Percentiles rank a stretch among this genome's conserved stretches.
These are phyloP conservation scores for Penicillium frequentans DNA, from an alignment of 2,329 filamentous ascomycete species.

Conservation along the genomic window DNA sequence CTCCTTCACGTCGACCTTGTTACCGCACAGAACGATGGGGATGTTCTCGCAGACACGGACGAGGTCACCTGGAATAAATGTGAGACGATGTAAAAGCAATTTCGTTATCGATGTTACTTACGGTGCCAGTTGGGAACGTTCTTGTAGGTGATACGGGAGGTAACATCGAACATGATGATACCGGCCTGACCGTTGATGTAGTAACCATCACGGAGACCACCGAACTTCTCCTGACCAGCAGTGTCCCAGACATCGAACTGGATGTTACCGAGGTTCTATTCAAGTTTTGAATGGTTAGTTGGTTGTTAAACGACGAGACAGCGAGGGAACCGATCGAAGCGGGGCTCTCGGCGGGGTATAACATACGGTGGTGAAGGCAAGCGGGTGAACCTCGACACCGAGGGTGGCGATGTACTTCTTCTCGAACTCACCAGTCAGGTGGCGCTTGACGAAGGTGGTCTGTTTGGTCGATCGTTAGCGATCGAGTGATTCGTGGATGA, in stretches of 20 bases:
- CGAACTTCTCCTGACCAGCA: slow-evolving; percentile 98
- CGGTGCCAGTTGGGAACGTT: slow-evolving; percentile 99
- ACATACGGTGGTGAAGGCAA: slow-evolving; percentile 95
- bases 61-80: slow-evolving; percentile 70
- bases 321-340: slow-evolving; percentile 18
- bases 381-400: slow-evolving; percentile 98
- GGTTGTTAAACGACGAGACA: slow-evolving; percentile 13
- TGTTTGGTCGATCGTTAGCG: slow-evolving; percentile 45
- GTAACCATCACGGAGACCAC: slow-evolving; percentile 98
- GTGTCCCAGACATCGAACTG: slow-evolving; percentile 99
- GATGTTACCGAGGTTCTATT: slow-evolving; percentile 85
- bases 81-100: not conserved
- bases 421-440: slow-evolving; percentile 99
- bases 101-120: slow-evolving; percentile 55
- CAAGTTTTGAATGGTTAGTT: slow-evolving; percentile 26
- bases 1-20: slow-evolving; percentile 99
- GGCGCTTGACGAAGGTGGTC: slow-evolving; percentile 99
- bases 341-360: slow-evolving; percentile 49
- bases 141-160: slow-evolving; percentile 99
- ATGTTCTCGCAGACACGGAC: slow-evolving; percentile 99
- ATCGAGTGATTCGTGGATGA: slow-evolving; percentile 13
- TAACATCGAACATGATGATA: slow-evolving; percentile 99
- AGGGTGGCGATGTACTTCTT: slow-evolving; percentile 99
- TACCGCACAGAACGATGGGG: slow-evolving; percentile 94
- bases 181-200: slow-evolving; percentile 99